Conservation (phyloP, 495 filamentous ascomycete species). For the Aspergillus carlsbadensis region DNA sequence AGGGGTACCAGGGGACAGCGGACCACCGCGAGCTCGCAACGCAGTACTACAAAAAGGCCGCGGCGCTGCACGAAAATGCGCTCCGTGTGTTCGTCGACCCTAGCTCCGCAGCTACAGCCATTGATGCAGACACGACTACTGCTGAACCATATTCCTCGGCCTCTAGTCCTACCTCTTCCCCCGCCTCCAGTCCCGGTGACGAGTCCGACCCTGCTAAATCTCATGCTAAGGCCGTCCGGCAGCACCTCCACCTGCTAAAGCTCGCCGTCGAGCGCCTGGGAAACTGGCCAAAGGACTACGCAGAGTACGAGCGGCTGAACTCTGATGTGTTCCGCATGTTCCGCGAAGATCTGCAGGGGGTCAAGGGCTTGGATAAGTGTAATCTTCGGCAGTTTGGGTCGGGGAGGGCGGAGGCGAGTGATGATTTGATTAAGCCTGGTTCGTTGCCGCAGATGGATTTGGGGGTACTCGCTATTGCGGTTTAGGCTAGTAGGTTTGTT, state of each 20-base stretch:
- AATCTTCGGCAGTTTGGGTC: slow-evolving; percentile 36
- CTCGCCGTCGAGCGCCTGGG: slow-evolving; percentile 39
- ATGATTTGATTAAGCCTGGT: slow-evolving; percentile 17
- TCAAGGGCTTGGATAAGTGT: slow-evolving; percentile 40
- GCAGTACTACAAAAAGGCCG: slow-evolving; percentile 44
- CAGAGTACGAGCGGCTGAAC: slow-evolving; percentile 29
- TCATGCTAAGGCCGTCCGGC: slow-evolving; percentile 32
- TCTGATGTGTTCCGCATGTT: slow-evolving; percentile 23
- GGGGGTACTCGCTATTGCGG: neutral
- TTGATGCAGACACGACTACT: neutral
- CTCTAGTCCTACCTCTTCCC: neutral
- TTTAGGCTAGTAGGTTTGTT: too few species aligned
- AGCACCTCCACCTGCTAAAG: slow-evolving; percentile 39
- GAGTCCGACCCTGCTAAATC: slow-evolving; percentile 2
- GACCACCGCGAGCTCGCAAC: slow-evolving; percentile 32
- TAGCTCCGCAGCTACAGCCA: slow-evolving; percentile 7
- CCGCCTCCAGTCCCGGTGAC: slow-evolving; percentile 9
- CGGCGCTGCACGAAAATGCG: slow-evolving; percentile 36
- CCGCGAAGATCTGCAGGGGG: slow-evolving; percentile 26
- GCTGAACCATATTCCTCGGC: neutral
- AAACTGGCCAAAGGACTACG: slow-evolving; percentile 41
- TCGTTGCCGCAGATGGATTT: neutral
- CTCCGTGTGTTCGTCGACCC: slow-evolving; percentile 38
- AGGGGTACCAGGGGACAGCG: slow-evolving; percentile 32
- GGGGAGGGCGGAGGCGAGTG: slow-evolving; percentile 26